Evolutionary conservation across 352 stramenopile genomes (phyloP).

Genomic region (Pythium pyrilobum): DNA sequence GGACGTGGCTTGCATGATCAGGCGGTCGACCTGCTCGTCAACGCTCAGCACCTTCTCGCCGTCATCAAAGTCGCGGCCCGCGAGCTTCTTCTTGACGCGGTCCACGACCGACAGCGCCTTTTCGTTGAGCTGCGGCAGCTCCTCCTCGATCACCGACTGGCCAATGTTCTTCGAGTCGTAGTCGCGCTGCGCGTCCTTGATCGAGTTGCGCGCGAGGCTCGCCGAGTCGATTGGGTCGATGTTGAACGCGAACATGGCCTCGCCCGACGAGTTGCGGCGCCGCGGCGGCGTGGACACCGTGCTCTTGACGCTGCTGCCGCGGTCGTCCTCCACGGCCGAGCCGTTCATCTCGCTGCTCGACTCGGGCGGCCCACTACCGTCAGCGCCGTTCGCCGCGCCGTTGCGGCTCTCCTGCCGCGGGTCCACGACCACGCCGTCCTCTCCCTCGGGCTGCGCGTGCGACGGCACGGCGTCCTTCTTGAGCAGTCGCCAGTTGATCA

Average conservation of each 20-base stretch:
- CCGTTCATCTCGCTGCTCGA: constrained; percentile 20
- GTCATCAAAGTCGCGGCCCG: constrained; percentile 96
- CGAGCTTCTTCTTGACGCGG: constrained; percentile 99
- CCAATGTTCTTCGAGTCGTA: constrained; percentile 49
- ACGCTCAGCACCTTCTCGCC: constrained; percentile 74
- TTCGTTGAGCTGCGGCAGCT: constrained; percentile 81
- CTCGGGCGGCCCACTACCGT: background rate
- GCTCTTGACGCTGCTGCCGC: constrained; percentile 61
- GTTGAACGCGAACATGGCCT: constrained; percentile 61
- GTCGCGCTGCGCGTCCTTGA: constrained; percentile 50
- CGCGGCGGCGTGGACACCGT: constrained; percentile 47
- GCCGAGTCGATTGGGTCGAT: constrained; percentile 57
- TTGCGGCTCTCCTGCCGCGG: background rate
- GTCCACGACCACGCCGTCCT: constrained; percentile 37
- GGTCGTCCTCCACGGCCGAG: constrained; percentile 20
- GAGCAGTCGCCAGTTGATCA: constrained; percentile 98
- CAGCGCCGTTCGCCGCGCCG: background rate
- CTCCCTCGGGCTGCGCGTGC: constrained; percentile 63
- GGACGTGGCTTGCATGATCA: constrained; percentile 98
- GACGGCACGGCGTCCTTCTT: constrained; percentile 79
- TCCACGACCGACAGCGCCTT: constrained; percentile 95
- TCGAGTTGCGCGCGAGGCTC: constrained; percentile 55
- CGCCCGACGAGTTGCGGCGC: constrained; percentile 53
- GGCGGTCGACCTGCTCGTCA: constrained; percentile 94
- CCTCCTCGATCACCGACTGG: constrained; percentile 48